phyloP scores from a whole-genome alignment of 2,329 filamentous ascomycete species.

The Colletotrichum sidae region DNA sequence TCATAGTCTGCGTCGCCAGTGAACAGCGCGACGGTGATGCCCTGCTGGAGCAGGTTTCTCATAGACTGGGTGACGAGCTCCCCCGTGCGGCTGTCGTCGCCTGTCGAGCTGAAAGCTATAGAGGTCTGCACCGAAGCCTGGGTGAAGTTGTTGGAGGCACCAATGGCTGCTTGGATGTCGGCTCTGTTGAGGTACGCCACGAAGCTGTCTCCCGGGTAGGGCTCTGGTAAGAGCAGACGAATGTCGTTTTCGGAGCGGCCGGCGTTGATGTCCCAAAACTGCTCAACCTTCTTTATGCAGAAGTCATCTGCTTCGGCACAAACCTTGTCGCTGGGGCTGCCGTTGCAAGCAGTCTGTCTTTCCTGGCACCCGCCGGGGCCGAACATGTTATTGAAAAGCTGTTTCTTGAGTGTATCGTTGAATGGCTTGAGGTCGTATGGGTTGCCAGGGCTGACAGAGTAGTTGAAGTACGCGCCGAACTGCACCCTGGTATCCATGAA shows the following conservation, averaged over 20 bases:
- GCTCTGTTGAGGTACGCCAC: slow-evolving; percentile 27
- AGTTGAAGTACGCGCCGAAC: slow-evolving; percentile 28
- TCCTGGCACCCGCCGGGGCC: slow-evolving; percentile 17
- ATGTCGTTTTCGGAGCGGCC: slow-evolving; percentile 22
- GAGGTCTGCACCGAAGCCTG: slow-evolving; percentile 19
- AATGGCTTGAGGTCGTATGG: slow-evolving; percentile 23
- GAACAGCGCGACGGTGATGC: slow-evolving; percentile 25
- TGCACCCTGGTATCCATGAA: slow-evolving; percentile 30
- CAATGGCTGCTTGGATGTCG: slow-evolving; percentile 16
- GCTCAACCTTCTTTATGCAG: slow-evolving; percentile 7
- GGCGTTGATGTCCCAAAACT: slow-evolving; percentile 19
- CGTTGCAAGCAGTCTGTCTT: slow-evolving; percentile 13
- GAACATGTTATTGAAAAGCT: slow-evolving; percentile 20
- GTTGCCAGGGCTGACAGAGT: slow-evolving; percentile 12
- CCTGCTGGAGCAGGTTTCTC: slow-evolving; percentile 7
- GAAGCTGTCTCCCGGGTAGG: slow-evolving; percentile 8
- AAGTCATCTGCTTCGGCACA: slow-evolving; percentile 20
- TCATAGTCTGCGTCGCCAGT: slow-evolving; percentile 28
- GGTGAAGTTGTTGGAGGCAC: slow-evolving; percentile 22
- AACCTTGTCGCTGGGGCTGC: slow-evolving; percentile 1
- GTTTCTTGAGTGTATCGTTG: slow-evolving; percentile 15
- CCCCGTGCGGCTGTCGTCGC: slow-evolving; percentile 26
- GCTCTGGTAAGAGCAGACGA: neutral
- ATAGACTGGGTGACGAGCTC: slow-evolving; percentile 8
- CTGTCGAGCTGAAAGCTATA: slow-evolving; percentile 7